Conservation (phyloP, 768 basidiomycete species). For the Suillus plorans region DNA sequence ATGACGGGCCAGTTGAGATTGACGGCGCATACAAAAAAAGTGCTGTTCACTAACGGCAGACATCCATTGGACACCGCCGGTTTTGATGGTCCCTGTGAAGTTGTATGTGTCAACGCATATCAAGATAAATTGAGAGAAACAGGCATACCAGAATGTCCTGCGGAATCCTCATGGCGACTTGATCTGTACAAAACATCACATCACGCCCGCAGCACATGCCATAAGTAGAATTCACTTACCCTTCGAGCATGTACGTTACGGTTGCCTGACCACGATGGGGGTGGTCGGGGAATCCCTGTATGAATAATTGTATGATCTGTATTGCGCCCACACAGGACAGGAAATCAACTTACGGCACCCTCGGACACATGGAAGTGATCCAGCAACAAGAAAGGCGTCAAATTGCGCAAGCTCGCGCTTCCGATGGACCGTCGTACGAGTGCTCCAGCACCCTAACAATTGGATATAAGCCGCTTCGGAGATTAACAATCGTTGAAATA, state of each 20-base stretch:
- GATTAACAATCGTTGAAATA: background rate
- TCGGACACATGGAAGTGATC: constrained; percentile 75
- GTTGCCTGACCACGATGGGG: constrained; percentile 90
- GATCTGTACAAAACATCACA: constrained; percentile 37
- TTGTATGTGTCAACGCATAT: background rate
- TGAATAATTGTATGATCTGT: background rate
- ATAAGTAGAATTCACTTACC: constrained; percentile 37
- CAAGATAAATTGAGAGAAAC: background rate
- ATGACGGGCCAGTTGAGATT: constrained; percentile 2
- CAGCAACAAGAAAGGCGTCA: constrained; percentile 90
- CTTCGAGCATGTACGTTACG: constrained; percentile 88
- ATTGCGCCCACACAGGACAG: background rate
- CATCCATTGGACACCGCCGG: constrained; percentile 97
- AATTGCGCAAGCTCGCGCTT: constrained; percentile 64
- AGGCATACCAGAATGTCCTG: constrained; percentile 66
- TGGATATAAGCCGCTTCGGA: constrained; percentile 5
- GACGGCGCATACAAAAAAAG: constrained; percentile 3
- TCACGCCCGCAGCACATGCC: background rate
- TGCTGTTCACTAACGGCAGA: constrained; percentile 54
- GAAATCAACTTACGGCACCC: constrained; percentile 55
- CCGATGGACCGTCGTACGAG: constrained; percentile 88
- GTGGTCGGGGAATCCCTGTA: constrained; percentile 89
- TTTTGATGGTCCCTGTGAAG: constrained; percentile 43
- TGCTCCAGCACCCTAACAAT: constrained; percentile 70
- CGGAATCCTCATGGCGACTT: constrained; percentile 88